Conservation (phyloP, 495 filamentous ascomycete species). For the Articulospora tetracladia region DNA sequence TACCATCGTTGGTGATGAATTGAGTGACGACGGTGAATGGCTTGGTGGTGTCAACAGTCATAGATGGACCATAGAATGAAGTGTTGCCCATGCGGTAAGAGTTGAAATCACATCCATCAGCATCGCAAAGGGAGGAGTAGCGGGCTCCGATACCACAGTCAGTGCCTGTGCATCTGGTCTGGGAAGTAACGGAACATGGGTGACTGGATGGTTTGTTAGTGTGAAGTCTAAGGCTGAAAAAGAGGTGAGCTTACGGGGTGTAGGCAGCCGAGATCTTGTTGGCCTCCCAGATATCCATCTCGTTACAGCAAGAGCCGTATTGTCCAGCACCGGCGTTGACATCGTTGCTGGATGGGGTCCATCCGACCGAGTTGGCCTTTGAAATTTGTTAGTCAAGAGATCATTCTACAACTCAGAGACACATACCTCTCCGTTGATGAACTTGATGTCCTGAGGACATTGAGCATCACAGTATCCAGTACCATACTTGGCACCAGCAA, state of each 20-base stretch:
- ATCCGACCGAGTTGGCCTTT: slow-evolving; percentile 41
- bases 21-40: slow-evolving; percentile 66
- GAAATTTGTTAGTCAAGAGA: slow-evolving; percentile 39
- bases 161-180: slow-evolving; percentile 19
- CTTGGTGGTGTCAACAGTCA: slow-evolving; percentile 54
- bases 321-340: slow-evolving; percentile 50
- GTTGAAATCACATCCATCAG: slow-evolving; percentile 74
- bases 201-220: slow-evolving; percentile 29
- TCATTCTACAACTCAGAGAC: slow-evolving; percentile 24
- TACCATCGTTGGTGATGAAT: slow-evolving; percentile 55
- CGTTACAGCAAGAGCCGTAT: slow-evolving; percentile 37
- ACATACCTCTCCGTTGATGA: slow-evolving; percentile 59
- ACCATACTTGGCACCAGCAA: slow-evolving; percentile 66
- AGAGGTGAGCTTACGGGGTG: slow-evolving; percentile 36
- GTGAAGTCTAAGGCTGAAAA: background rate
- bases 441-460: slow-evolving; percentile 62
- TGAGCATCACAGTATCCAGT: slow-evolving; percentile 77
- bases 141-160: slow-evolving; percentile 33
- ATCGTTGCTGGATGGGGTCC: slow-evolving; percentile 43
- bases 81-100: slow-evolving; percentile 56
- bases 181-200: slow-evolving; percentile 26
- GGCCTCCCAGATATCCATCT: slow-evolving; percentile 24
- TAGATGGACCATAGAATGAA: slow-evolving; percentile 52
- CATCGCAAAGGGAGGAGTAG: slow-evolving; percentile 61
- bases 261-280: slow-evolving; percentile 55